Conservation (phyloP, 108 stramenopile species). For the Nitzschia inconspicua region DNA sequence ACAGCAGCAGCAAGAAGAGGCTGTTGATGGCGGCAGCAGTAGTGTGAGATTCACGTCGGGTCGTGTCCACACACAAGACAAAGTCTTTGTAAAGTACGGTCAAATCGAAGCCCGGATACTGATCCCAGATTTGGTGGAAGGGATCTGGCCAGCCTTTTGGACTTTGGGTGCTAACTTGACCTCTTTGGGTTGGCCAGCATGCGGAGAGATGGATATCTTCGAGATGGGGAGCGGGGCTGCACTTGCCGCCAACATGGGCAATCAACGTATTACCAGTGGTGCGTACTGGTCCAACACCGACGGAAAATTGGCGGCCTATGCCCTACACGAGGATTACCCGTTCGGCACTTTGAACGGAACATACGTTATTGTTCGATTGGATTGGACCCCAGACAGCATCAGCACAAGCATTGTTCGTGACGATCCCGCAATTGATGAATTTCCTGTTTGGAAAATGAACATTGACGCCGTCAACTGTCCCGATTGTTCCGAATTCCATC, state of each 20-base stretch:
- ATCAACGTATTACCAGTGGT: constrained; percentile 3
- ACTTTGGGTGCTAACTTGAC: constrained; percentile 36
- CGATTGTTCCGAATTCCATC: constrained; percentile 13
- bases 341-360: constrained; percentile 3
- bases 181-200: constrained; percentile 29
- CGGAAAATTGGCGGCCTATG: constrained; percentile 2
- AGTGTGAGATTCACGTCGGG: too few species aligned
- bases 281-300: constrained; percentile 27
- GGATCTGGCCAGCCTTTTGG: constrained; percentile 48
- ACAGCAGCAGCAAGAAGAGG: too few species aligned
- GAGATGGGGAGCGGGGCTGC: constrained; percentile 22
- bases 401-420: too few species aligned
- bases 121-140: constrained; percentile 10
- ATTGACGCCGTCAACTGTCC: constrained; percentile 4
- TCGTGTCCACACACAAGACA: constrained; percentile 11
- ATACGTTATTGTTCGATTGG: constrained; percentile 11
- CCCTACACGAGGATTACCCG: constrained; percentile 4
- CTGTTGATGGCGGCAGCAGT: too few species aligned
- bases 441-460: constrained; percentile 11
- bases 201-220: constrained; percentile 55
- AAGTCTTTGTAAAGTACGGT: constrained; percentile 14
- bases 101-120: constrained; percentile 15
- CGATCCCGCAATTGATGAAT: constrained; percentile 17
- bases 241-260: background rate
- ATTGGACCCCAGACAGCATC: constrained; percentile 12